Evolutionary conservation across 1,284 basidiomycete genomes (phyloP), one percentile per base, ranked within the genome.

Genomic region (Amylostereum chailletii): DNA sequence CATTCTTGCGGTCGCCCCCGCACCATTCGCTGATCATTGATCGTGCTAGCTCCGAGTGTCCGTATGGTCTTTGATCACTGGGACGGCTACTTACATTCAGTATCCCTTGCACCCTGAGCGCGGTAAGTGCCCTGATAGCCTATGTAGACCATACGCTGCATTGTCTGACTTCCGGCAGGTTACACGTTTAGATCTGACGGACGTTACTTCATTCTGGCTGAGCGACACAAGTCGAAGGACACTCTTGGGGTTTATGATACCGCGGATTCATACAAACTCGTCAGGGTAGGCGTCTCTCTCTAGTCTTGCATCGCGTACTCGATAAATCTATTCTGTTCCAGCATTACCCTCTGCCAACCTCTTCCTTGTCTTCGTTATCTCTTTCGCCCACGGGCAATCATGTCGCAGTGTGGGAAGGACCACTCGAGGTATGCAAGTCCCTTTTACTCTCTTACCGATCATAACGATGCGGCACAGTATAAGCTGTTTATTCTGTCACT

Each of bases 141-240:
- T 32, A 34, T 51, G 4, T 40, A 6, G 19, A 31, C 9, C 37
- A 11, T n/a, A 7, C 30, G 36, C 38, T 34, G 26, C 4, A 41
- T 44, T 52, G 50, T 26, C 45, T 52, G 38, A 50, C 46, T 49
- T 31, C 30, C 39, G 19, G 8, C 53, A 90, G 89, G 83, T 34
- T 90, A 86, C 63, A 74, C 84, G 10, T 93, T 90, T 61, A 82
- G 89, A 27, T 65, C 77, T 29, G 90, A 93, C 63, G 81, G 81
- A 3, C 79, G 82, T 30, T 92, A 92, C 62, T 83, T 94, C 58
- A 70, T 90, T 9, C 68, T 93, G 2, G 87, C 84, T 3, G 92
- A 94, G 61, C 75, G 89, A 11, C 90, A 94, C 60, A 83, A 83
- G 55, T 91, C 88, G 1, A 92, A 86, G 63, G 91, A 94, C 60